Conservation (phyloP, 2,329 filamentous ascomycete genomes). For the Iodosphaeria phyllophila region DNA sequence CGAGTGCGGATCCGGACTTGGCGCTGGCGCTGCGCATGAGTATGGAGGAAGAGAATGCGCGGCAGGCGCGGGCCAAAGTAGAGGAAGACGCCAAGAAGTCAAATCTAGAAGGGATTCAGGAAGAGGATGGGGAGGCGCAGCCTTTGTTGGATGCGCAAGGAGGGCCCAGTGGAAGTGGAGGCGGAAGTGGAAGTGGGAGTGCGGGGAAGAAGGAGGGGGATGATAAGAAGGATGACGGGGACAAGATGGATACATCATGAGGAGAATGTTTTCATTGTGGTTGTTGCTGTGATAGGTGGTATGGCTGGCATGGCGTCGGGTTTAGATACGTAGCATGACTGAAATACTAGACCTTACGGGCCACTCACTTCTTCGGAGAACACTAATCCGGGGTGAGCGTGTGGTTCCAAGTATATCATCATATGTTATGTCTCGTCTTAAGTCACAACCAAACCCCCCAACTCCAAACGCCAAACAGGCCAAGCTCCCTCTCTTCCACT, state of each 20-base stretch:
- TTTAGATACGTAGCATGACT: constrained; percentile 5
- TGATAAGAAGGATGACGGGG: constrained; percentile 35
- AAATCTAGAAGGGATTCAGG: constrained; percentile 64
- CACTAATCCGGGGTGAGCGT: too few relatives aligned
- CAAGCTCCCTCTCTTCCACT: too few relatives aligned
- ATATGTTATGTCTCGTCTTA: too few relatives aligned
- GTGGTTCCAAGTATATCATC: too few relatives aligned
- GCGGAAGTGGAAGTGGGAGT: constrained; percentile 35
- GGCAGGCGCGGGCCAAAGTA: constrained; percentile 71
- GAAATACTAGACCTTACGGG: constrained; percentile 3
- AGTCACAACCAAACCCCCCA: too few relatives aligned
- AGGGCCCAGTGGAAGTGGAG: constrained; percentile 43
- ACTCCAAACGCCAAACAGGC: constrained; percentile 1
- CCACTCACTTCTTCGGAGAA: too few relatives aligned
- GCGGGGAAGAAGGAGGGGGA: constrained; percentile 28
- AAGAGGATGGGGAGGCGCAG: constrained; percentile 54
- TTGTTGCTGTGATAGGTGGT: not conserved
- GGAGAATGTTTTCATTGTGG: constrained; percentile 2
- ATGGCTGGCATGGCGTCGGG: constrained; percentile 5
- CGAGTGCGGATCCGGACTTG: constrained; percentile 78
- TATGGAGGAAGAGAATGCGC: constrained; percentile 92
- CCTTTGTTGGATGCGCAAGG: constrained; percentile 45
- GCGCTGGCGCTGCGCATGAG: constrained; percentile 91
- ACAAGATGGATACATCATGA: constrained; percentile 87
- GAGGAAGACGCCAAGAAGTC: constrained; percentile 58